A percentile compares a stretch with the other conserved stretches of the same genome.
phyloP scores from a whole-genome alignment of 1,284 basidiomycete species.

The Naganishia albida region DNA sequence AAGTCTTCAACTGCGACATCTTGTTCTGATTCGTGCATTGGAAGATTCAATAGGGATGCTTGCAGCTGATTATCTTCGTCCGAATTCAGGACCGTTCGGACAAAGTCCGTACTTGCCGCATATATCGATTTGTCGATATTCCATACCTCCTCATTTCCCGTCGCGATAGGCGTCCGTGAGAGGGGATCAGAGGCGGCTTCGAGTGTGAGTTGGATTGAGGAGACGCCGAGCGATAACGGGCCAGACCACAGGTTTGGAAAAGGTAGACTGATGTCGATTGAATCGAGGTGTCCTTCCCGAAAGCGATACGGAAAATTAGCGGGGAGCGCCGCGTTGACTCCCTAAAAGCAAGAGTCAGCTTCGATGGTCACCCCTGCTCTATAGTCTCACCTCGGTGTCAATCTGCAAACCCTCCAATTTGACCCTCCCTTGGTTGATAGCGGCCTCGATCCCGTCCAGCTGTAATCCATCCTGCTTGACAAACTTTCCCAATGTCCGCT shows the following conservation, averaged over 20 bases:
- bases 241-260: conserved; percentile 52
- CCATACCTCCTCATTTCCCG: conserved; percentile 74
- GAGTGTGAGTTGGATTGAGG: conserved; percentile 69
- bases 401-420: conserved; percentile 82
- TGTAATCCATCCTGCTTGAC: conserved; percentile 86
- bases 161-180: conserved; percentile 68
- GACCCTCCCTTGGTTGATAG: conserved; percentile 83
- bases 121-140: conserved; percentile 68
- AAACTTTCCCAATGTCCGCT: conserved; percentile 78
- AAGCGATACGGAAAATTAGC: conserved; percentile 68
- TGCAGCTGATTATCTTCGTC: conserved; percentile 35
- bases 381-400: conserved; percentile 63
- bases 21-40: conserved; percentile 35
- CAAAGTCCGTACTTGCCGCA: conserved; percentile 46
- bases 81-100: conserved; percentile 32
- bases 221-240: conserved; percentile 55
- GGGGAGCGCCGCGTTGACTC: conserved; percentile 72
- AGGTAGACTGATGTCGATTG: conserved; percentile 65
- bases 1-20: neutral
- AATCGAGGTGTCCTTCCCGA: conserved; percentile 69
- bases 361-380: neutral
- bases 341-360: conserved; percentile 57
- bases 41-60: conserved; percentile 52
- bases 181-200: conserved; percentile 62
- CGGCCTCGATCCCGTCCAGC: conserved; percentile 81